Conservation (phyloP, 176 grass and related monocot genomes). For the Raddia distichophylla region DNA sequence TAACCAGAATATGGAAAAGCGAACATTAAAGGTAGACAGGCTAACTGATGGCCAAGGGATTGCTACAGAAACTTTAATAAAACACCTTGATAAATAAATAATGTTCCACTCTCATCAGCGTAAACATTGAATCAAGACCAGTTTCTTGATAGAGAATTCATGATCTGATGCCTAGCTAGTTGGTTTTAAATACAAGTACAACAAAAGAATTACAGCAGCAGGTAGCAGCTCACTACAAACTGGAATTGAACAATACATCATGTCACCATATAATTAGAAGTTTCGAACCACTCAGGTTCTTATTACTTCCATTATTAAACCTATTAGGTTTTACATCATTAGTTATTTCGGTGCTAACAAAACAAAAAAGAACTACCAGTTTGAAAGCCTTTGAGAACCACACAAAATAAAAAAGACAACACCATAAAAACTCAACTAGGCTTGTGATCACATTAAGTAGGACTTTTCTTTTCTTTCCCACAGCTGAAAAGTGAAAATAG, state of each 20-base stretch:
- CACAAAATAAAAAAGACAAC: background rate
- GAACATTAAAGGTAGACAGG: background rate
- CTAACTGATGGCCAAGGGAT: background rate
- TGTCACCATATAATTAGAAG: background rate
- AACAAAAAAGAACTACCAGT: background rate
- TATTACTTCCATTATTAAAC: background rate
- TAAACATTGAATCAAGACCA: background rate
- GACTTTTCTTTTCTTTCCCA: background rate
- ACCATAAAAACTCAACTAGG: background rate
- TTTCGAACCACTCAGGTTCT: background rate
- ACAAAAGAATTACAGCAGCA: background rate
- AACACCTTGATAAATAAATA: background rate
- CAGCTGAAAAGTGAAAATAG: background rate
- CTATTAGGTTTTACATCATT: background rate
- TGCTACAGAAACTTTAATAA: background rate
- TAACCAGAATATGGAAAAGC: background rate
- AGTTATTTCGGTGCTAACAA: background rate
- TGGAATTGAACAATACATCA: background rate
- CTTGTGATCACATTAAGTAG: background rate
- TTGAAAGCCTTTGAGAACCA: background rate
- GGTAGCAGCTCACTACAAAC: background rate
- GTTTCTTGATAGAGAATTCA: background rate
- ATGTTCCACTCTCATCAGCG: background rate
- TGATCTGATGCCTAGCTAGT: background rate
- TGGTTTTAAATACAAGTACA: background rate